phyloP scores from a whole-genome alignment of 2,329 filamentous ascomycete species.

The Pyricularia sp. region DNA sequence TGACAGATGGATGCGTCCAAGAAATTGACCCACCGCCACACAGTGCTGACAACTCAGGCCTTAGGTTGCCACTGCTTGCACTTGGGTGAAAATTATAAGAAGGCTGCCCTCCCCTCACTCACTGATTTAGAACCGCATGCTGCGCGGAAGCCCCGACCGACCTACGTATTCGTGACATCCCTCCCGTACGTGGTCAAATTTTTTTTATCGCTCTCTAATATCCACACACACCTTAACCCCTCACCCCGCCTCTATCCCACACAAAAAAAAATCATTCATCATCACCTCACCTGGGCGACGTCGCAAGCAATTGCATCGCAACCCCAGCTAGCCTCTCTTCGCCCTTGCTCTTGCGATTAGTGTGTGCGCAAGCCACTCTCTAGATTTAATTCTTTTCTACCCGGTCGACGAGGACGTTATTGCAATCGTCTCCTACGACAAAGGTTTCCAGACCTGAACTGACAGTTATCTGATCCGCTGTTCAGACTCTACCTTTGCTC shows the following conservation, averaged over 20 bases:
- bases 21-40: slow-evolving; percentile 25
- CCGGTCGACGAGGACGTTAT: slow-evolving; percentile 2
- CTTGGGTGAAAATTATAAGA: slow-evolving; percentile 44
- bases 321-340: neutral
- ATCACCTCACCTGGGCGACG: slow-evolving; percentile 10
- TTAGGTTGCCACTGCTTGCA: slow-evolving; percentile 17
- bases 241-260: slow-evolving; percentile 15
- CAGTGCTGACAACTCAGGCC: slow-evolving; percentile 16
- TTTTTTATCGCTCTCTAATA: slow-evolving; percentile 15
- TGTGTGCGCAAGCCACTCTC: slow-evolving; percentile 8
- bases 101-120: slow-evolving; percentile 43
- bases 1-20: neutral
- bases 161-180: slow-evolving; percentile 37
- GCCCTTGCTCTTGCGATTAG: slow-evolving; percentile 1
- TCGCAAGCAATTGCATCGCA: neutral
- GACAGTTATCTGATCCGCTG: neutral
- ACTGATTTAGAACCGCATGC: slow-evolving; percentile 25
- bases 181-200: slow-evolving; percentile 35
- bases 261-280: slow-evolving; percentile 12
- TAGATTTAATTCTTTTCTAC: slow-evolving; percentile 7
- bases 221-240: slow-evolving; percentile 19
- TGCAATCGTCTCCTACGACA: neutral
- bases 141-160: slow-evolving; percentile 48
- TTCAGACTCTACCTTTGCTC: neutral
- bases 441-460: neutral